Conservation (phyloP, 768 basidiomycete species). For the Mycena olivaceomarginata region DNA sequence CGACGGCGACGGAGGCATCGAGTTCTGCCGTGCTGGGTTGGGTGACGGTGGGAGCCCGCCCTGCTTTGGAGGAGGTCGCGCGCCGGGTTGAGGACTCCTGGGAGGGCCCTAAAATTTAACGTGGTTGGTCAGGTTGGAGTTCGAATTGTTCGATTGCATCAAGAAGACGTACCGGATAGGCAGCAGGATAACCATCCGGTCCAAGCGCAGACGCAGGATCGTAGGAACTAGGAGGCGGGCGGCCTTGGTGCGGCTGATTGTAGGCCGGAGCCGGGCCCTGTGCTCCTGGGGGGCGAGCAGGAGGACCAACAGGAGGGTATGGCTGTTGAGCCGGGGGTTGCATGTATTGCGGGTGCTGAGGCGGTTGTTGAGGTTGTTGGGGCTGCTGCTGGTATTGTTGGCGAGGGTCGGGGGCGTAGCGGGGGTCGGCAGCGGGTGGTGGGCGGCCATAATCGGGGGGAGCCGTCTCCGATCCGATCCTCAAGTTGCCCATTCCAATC, state of each 20-base stretch:
- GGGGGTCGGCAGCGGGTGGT: constrained; percentile 60
- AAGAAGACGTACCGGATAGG: constrained; percentile 60
- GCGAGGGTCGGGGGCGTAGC: constrained; percentile 45
- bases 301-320: constrained; percentile 50
- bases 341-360: constrained; percentile 51
- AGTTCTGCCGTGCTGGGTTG: constrained; percentile 36
- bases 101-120: constrained; percentile 47
- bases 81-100: constrained; percentile 42
- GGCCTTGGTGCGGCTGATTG: constrained; percentile 58
- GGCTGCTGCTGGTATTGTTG: constrained; percentile 54
- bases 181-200: constrained; percentile 55
- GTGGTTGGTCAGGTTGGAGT: constrained; percentile 15
- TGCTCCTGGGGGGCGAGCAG: constrained; percentile 64
- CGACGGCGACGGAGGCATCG: constrained; percentile 40
- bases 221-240: constrained; percentile 55
- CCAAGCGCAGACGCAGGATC: constrained; percentile 51
- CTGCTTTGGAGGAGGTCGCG: constrained; percentile 41
- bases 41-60: constrained; percentile 47
- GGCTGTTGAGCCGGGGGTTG: constrained; percentile 51
- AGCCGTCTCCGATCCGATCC: constrained; percentile 62
- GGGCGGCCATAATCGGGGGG: constrained; percentile 63
- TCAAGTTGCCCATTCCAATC: constrained; percentile 66
- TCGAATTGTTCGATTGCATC: constrained; percentile 35
- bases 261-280: constrained; percentile 59
- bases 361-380: constrained; percentile 50